Evolutionary conservation across 2,329 filamentous ascomycete genomes (phyloP).

Genomic region (Clarireedia paspali): DNA sequence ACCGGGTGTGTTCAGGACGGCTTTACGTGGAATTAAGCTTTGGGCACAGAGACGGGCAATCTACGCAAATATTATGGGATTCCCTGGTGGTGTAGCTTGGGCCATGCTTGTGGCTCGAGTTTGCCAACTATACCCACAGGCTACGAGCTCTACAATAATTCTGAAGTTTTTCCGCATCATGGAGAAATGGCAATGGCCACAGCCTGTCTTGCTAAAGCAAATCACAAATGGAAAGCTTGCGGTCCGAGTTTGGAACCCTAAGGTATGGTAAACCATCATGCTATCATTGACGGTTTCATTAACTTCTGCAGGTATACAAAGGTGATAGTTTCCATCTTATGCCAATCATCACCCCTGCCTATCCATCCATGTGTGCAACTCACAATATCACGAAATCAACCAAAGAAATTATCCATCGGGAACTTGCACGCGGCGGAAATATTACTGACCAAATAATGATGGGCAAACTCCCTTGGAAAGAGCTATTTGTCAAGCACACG

Average conservation of each 20-base stretch:
- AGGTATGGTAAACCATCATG: slow-evolving; percentile 42
- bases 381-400: slow-evolving; percentile 89
- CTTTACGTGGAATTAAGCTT: slow-evolving; percentile 85
- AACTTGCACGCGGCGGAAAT: slow-evolving; percentile 69
- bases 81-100: slow-evolving; percentile 94
- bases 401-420: slow-evolving; percentile 73
- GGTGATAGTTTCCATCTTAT: slow-evolving; percentile 78
- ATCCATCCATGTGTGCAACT: slow-evolving; percentile 95
- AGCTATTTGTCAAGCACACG: slow-evolving; percentile 80
- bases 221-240: slow-evolving; percentile 77
- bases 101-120: slow-evolving; percentile 95
- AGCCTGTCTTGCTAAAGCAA: slow-evolving; percentile 82
- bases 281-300: slow-evolving; percentile 17
- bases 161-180: slow-evolving; percentile 93
- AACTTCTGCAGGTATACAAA: slow-evolving; percentile 17
- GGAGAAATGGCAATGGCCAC: slow-evolving; percentile 86
- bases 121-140: slow-evolving; percentile 92
- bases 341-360: slow-evolving; percentile 97
- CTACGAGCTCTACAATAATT: slow-evolving; percentile 80
- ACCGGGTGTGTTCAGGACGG: slow-evolving; percentile 79
- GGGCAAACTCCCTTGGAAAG: slow-evolving; percentile 73
- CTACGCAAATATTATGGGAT: slow-evolving; percentile 94
- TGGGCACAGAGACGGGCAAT: slow-evolving; percentile 92
- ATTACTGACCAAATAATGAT: slow-evolving; percentile 74
- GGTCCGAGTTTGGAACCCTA: slow-evolving; percentile 90